phyloP scores from a whole-genome alignment of 192 early-diverging fungal species.

The Pilobolus umbonatus region DNA sequence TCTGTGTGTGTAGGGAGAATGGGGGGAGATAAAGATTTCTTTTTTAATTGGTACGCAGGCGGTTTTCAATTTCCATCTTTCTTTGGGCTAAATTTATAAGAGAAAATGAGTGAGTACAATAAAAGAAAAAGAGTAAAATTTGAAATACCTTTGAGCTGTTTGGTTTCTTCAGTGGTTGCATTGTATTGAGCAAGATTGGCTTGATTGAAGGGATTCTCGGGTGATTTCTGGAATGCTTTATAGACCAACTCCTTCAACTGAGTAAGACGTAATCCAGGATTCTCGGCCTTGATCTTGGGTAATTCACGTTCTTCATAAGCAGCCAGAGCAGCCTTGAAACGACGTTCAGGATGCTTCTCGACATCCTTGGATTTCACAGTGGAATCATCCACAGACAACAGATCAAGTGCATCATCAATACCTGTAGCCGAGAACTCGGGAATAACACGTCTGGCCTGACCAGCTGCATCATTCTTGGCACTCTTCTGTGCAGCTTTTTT shows the following conservation, averaged over 20 bases:
- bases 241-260: slow-evolving; percentile 77
- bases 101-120: neutral
- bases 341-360: slow-evolving; percentile 86
- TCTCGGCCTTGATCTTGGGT: slow-evolving; percentile 69
- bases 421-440: slow-evolving; percentile 74
- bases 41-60: slow-evolving; percentile 16
- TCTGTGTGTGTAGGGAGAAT: no score
- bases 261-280: slow-evolving; percentile 70
- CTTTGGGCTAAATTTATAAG: slow-evolving; percentile 3
- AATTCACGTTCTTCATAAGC: slow-evolving; percentile 69
- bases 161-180: slow-evolving; percentile 55
- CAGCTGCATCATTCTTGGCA: slow-evolving; percentile 39
- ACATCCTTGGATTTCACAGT: slow-evolving; percentile 46
- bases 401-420: slow-evolving; percentile 82
- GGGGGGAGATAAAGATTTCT: neutral
- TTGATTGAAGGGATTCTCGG: slow-evolving; percentile 80
- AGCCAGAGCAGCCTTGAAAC: slow-evolving; percentile 72
- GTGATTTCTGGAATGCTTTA: slow-evolving; percentile 76
- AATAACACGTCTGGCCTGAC: slow-evolving; percentile 43
- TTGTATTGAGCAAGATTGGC: slow-evolving; percentile 64
- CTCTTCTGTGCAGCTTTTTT: slow-evolving; percentile 58
- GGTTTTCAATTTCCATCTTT: slow-evolving; percentile 3
- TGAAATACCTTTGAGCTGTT: slow-evolving; percentile 17
- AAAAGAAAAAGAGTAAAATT: neutral
- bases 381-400: slow-evolving; percentile 44